Conservation (phyloP, 495 filamentous ascomycete species). For the Penicillium mononematosum region DNA sequence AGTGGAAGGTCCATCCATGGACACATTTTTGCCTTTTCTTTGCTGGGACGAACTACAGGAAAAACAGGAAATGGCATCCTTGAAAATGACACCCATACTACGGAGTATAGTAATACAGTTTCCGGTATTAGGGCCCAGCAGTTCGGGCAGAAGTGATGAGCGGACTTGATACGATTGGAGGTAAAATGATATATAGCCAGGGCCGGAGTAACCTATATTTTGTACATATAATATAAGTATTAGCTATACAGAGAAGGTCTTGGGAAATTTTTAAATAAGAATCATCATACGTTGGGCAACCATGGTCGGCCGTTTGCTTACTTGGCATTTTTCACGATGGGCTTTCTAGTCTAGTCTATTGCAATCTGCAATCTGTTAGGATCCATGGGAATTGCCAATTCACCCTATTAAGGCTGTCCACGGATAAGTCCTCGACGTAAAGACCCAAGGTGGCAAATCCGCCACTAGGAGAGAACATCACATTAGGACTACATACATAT, state of each 20-base stretch:
- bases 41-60: not conserved
- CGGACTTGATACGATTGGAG: constrained; percentile 1
- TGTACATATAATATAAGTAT: too few relatives aligned
- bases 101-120: not conserved
- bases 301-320: constrained; percentile 8
- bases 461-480: not conserved
- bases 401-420: not conserved
- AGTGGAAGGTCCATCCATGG: not conserved
- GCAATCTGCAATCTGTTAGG: not conserved
- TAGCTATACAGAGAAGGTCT: too few relatives aligned
- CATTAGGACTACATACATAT: not conserved
- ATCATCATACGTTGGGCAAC: constrained; percentile 10
- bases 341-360: not conserved
- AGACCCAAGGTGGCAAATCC: constrained; percentile 8
- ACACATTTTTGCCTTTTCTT: not conserved
- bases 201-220: too few relatives aligned
- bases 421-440: constrained; percentile 12
- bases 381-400: constrained; percentile 6
- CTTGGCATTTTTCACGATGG: not conserved
- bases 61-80: not conserved
- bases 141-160: constrained; percentile 16
- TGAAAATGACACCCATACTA: not conserved
- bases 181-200: not conserved
- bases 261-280: not conserved
- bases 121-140: constrained; percentile 1